phyloP scores from a whole-genome alignment of 352 stramenopile species.

The Plasmopara halstedii region DNA sequence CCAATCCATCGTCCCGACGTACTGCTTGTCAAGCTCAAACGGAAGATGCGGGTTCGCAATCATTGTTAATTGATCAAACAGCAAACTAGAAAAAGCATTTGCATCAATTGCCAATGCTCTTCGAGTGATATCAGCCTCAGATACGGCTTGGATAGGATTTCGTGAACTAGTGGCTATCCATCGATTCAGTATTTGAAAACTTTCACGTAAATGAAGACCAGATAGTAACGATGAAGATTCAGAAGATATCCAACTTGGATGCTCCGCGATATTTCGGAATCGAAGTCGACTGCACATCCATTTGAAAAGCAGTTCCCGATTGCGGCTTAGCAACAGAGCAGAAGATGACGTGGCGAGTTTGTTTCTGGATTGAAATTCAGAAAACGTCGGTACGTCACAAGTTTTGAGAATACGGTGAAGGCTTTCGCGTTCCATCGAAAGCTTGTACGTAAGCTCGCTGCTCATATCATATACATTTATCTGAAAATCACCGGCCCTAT shows the following conservation, averaged over 20 bases:
- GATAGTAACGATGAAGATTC: conserved; percentile 30
- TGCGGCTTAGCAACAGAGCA: conserved; percentile 34
- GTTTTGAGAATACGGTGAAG: conserved; percentile 29
- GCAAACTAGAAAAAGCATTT: conserved; percentile 32
- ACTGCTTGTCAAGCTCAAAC: conserved; percentile 26
- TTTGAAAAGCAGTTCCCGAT: conserved; percentile 34
- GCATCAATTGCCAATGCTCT: conserved; percentile 26
- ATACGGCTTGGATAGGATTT: conserved; percentile 34
- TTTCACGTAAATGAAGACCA: conserved; percentile 40
- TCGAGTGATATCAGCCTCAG: conserved; percentile 17
- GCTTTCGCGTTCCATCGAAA: conserved; percentile 42
- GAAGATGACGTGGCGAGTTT: conserved; percentile 13
- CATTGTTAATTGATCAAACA: conserved; percentile 54
- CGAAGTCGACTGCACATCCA: conserved; percentile 44
- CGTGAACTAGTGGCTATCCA: conserved; percentile 42
- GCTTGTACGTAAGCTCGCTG: conserved; percentile 27
- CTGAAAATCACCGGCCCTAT: conserved; percentile 32
- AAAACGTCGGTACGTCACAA: neutral
- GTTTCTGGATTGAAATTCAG: neutral
- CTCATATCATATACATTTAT: conserved; percentile 38
- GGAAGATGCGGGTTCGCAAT: conserved; percentile 18
- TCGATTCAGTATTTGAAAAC: conserved; percentile 40
- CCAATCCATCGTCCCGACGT: conserved; percentile 29
- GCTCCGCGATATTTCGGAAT: conserved; percentile 56
- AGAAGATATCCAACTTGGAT: conserved; percentile 34